Conservation (phyloP, 345 rosid species). For the Acer campestre region DNA sequence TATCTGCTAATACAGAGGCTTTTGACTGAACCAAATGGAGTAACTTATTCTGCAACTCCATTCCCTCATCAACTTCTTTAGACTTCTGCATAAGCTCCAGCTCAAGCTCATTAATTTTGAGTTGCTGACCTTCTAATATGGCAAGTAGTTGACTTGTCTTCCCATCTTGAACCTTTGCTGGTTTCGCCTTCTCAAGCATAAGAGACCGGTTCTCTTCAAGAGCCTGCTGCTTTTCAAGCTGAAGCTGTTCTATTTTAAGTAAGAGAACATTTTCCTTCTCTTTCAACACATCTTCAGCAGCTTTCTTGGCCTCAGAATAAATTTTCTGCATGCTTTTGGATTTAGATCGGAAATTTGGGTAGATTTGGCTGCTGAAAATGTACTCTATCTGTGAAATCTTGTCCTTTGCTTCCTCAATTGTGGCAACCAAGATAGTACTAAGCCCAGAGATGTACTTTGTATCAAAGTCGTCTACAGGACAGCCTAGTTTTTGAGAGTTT, state of each 20-base stretch:
- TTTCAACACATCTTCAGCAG: constrained; percentile 56
- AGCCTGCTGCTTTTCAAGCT: constrained; percentile 44
- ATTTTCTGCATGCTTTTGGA: constrained; percentile 53
- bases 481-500: constrained; percentile 27
- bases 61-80: constrained; percentile 47
- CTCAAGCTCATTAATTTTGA: constrained; percentile 38
- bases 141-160: constrained; percentile 23
- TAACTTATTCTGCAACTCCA: constrained; percentile 43
- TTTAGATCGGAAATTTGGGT: constrained; percentile 62
- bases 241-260: constrained; percentile 51
- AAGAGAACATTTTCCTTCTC: constrained; percentile 51
- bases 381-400: constrained; percentile 89
- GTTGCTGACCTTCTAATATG: constrained; percentile 28
- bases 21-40: constrained; percentile 47
- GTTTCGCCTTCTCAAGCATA: constrained; percentile 45
- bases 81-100: constrained; percentile 39
- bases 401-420: constrained; percentile 89
- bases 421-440: constrained; percentile 76
- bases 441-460: constrained; percentile 59
- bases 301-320: constrained; percentile 52
- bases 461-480: constrained; percentile 46
- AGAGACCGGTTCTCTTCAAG: constrained; percentile 45
- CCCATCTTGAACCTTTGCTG: constrained; percentile 30
- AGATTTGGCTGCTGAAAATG: constrained; percentile 84
- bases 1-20: constrained; percentile 21